phyloP scores from a whole-genome alignment of 2,329 filamentous ascomycete species.

The Cadophora gregata region DNA sequence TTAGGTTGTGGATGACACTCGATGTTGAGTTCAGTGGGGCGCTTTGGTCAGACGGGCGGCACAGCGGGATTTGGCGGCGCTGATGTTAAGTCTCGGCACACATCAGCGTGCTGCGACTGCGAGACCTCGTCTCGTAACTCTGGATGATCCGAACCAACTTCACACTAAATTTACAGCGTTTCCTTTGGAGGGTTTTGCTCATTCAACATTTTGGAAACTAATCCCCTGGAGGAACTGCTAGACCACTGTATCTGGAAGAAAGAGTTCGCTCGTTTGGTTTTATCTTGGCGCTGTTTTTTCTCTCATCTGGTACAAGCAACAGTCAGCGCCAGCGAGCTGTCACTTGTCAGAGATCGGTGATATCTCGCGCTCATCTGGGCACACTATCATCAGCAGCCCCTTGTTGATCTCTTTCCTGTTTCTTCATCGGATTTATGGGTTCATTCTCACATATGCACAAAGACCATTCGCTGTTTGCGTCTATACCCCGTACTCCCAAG shows the following conservation, averaged over 20 bases:
- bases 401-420: constrained; percentile 4
- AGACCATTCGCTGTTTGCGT: background rate
- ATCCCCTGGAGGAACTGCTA: background rate
- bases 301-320: background rate
- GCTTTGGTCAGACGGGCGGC: constrained; percentile 1
- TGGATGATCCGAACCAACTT: background rate
- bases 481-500: background rate
- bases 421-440: constrained; percentile 1
- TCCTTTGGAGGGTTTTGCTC: background rate
- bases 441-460: background rate
- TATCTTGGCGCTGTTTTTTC: background rate
- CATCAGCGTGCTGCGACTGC: background rate
- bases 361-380: background rate
- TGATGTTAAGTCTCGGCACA: constrained; percentile 5
- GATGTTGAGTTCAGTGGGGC: background rate
- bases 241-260: background rate
- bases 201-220: background rate
- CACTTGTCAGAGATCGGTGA: background rate
- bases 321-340: background rate
- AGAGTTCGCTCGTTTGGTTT: background rate
- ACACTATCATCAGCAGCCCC: background rate
- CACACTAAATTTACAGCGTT: background rate
- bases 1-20: background rate
- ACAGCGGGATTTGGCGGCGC: constrained; percentile 4
- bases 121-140: background rate